Percentiles rank a stretch among this genome's conserved stretches.
Conservation (phyloP, 2,329 filamentous ascomycete genomes). For the Pestalotiopsis sp. region DNA sequence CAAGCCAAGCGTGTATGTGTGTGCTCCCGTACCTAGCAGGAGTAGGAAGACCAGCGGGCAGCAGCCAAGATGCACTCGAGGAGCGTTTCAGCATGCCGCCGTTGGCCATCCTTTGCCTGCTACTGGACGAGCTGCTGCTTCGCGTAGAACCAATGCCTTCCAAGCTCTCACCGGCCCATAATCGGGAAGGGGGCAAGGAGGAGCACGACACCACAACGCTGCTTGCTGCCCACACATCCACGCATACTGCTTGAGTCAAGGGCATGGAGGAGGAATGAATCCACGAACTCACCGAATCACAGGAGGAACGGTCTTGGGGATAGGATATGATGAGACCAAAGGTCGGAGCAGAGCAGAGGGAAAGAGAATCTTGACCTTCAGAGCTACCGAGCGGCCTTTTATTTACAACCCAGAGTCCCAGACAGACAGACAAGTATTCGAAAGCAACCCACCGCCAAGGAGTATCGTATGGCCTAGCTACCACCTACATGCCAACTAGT, state of each 20-base stretch:
- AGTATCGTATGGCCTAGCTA: background rate
- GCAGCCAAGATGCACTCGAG: background rate
- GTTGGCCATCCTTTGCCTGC: background rate
- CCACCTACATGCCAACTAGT: background rate
- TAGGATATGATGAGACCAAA: background rate
- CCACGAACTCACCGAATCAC: slow-evolving; percentile 1
- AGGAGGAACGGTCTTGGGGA: background rate
- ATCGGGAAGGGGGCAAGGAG: slow-evolving; percentile 3
- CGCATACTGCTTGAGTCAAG: background rate
- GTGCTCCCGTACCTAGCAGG: background rate
- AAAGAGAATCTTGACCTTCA: background rate
- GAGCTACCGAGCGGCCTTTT: slow-evolving; percentile 8
- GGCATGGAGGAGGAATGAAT: background rate
- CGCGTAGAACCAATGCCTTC: background rate
- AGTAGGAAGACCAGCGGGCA: background rate
- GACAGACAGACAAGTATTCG: background rate
- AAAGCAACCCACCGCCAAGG: background rate
- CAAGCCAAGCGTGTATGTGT: background rate
- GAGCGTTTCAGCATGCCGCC: background rate
- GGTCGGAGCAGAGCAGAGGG: slow-evolving; percentile 9
- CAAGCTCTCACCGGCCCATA: background rate
- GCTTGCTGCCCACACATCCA: background rate
- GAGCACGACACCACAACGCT: background rate
- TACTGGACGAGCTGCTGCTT: background rate
- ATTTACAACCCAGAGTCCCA: background rate